A percentile compares a stretch with the other conserved stretches of the same genome.
Evolutionary conservation across 2,329 filamentous ascomycete species (phyloP).

Genomic region (Cucurbitaria berberidis): DNA sequence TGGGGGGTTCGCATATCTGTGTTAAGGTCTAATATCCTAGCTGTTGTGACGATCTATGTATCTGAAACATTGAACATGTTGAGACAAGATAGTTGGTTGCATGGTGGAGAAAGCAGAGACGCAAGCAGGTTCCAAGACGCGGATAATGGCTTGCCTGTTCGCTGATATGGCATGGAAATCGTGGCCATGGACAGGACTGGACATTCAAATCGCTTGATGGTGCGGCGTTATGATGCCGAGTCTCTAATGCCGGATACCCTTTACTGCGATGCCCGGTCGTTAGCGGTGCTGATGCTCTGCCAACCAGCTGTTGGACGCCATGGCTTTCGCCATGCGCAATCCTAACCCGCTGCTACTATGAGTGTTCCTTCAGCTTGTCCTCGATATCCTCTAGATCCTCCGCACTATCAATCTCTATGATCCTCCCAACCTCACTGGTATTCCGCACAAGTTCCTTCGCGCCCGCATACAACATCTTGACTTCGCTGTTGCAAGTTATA

Average conservation of each 20-base stretch:
- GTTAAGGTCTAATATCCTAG: not conserved
- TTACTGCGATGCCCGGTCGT: not conserved
- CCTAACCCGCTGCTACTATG: not conserved
- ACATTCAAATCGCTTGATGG: not conserved
- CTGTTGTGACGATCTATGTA: not conserved
- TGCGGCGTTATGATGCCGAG: not conserved
- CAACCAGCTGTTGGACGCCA: not conserved
- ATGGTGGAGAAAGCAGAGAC: not conserved
- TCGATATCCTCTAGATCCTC: conserved; percentile 88
- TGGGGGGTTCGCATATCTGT: not conserved
- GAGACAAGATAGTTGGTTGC: not conserved
- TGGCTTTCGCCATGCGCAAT: not conserved
- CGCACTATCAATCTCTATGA: conserved; percentile 81
- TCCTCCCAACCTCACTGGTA: conserved; percentile 84
- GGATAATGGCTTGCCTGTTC: not conserved
- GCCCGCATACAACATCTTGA: conserved; percentile 92
- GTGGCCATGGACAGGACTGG: not conserved
- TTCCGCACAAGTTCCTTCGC: conserved; percentile 96
- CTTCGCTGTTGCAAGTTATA: conserved; percentile 83
- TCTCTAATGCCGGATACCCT: not conserved
- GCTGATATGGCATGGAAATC: not conserved
- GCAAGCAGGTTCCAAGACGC: not conserved
- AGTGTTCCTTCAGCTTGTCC: conserved; percentile 60
- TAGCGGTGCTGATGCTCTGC: not conserved
- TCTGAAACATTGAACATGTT: no score